phyloP scores from a whole-genome alignment of 2,329 filamentous ascomycete species.

The Pseudocercospora cruenta region DNA sequence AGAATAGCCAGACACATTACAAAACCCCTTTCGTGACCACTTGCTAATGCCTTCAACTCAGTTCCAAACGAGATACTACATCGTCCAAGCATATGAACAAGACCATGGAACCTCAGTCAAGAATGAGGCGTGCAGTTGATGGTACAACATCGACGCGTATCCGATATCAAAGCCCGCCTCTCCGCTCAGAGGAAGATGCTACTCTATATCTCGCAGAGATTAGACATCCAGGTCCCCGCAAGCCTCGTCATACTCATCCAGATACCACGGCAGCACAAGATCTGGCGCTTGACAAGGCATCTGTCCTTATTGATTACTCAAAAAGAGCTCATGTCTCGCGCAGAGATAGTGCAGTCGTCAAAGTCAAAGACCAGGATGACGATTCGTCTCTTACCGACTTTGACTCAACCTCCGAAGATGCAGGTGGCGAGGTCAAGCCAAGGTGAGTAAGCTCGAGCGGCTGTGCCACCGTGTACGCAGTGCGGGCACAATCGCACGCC shows the following conservation, averaged over 20 bases:
- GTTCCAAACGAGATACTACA: not conserved
- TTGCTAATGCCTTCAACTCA: not conserved
- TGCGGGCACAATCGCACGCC: not conserved
- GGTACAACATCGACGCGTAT: slow-evolving; percentile 25
- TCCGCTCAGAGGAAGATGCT: slow-evolving; percentile 14
- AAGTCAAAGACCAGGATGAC: slow-evolving; percentile 4
- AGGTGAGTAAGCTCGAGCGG: slow-evolving; percentile 4
- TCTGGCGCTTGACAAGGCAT: slow-evolving; percentile 20
- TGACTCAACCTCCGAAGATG: not conserved
- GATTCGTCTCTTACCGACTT: slow-evolving; percentile 7
- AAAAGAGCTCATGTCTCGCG: slow-evolving; percentile 24
- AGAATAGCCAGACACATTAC: not conserved
- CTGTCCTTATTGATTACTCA: slow-evolving; percentile 20
- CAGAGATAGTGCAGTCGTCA: slow-evolving; percentile 22
- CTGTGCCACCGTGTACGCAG: slow-evolving; percentile 4
- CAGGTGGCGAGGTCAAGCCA: slow-evolving; percentile 6
- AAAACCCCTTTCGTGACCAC: not conserved
- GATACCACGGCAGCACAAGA: slow-evolving; percentile 29
- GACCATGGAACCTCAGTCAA: not conserved
- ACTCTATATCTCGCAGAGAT: slow-evolving; percentile 15
- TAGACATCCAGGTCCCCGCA: slow-evolving; percentile 14
- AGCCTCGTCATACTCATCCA: slow-evolving; percentile 26
- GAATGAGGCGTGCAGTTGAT: not conserved
- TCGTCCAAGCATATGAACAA: not conserved
- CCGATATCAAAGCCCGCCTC: slow-evolving; percentile 26